These are phyloP conservation scores for Cylindrotheca closterium DNA, from an alignment of 108 stramenopile species.

Conservation along the genomic window DNA sequence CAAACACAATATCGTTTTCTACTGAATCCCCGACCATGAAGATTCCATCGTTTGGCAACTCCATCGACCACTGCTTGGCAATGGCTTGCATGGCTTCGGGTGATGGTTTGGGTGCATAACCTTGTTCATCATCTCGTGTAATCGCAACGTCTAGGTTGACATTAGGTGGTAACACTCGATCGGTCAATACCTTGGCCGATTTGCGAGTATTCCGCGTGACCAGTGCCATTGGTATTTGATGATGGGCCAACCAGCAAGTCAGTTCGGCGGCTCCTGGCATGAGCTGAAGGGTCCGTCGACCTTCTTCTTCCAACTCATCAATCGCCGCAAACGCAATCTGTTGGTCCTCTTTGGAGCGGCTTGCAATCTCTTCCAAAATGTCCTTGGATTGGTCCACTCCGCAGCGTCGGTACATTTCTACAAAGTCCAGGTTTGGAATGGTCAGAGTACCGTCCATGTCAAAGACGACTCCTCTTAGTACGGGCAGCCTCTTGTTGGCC, in stretches of 20 bases:
- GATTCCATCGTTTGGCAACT: constrained; percentile 12
- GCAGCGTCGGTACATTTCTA: constrained; percentile 38
- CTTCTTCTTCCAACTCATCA: constrained; percentile 54
- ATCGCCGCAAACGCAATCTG: constrained; percentile 9
- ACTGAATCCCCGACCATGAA: constrained; percentile 48
- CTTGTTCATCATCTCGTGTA: constrained; percentile 28
- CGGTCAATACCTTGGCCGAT: constrained; percentile 19
- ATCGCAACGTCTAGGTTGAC: constrained; percentile 24
- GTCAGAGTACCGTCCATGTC: constrained; percentile 65
- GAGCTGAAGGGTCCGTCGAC: constrained; percentile 33
- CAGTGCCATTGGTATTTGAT: constrained; percentile 39
- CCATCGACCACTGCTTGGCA: constrained; percentile 27
- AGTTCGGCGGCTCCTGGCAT: constrained; percentile 42
- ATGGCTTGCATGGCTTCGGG: constrained; percentile 33
- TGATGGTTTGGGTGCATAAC: constrained; percentile 47
- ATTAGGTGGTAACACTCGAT: constrained; percentile 6
- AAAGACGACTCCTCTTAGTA: constrained; percentile 47
- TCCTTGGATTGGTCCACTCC: constrained; percentile 24
- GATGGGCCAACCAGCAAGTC: constrained; percentile 20
- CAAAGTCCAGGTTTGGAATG: constrained; percentile 41
- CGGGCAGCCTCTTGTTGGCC: too few species aligned
- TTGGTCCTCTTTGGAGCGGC: not conserved
- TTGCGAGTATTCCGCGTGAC: constrained; percentile 46
- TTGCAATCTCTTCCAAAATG: constrained; percentile 29
- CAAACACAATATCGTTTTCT: constrained; percentile 44